These are phyloP conservation scores for Aureobasidium namibiae DNA, from an alignment of 2,329 filamentous ascomycete genomes.

Conservation along the genomic window DNA sequence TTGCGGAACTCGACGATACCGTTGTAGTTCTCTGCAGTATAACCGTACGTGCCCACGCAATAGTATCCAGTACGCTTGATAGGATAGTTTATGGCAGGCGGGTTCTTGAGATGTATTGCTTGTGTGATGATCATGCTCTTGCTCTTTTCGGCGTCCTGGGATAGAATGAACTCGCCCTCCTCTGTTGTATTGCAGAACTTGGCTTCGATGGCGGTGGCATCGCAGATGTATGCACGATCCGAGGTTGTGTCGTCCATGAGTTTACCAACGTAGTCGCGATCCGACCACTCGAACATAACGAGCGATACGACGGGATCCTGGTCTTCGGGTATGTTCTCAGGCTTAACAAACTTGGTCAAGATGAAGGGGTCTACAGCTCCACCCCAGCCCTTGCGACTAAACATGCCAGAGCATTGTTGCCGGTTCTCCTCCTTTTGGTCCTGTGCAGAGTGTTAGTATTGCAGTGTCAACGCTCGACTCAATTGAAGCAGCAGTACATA, in stretches of 20 bases:
- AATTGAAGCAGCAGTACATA: constrained; percentile 17
- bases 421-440: constrained; percentile 67
- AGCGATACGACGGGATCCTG: constrained; percentile 72
- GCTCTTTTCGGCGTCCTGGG: constrained; percentile 63
- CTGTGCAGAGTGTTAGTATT: constrained; percentile 26
- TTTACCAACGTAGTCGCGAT: constrained; percentile 70
- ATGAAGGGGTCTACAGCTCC: constrained; percentile 85
- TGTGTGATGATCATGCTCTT: constrained; percentile 66
- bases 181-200: constrained; percentile 69
- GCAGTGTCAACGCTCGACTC: neutral
- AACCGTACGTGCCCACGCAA: constrained; percentile 74
- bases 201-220: constrained; percentile 57
- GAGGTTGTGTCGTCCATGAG: constrained; percentile 35
- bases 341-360: constrained; percentile 65
- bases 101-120: constrained; percentile 72
- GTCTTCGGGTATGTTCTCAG: constrained; percentile 46
- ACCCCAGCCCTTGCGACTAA: constrained; percentile 81
- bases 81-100: constrained; percentile 67
- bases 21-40: constrained; percentile 59
- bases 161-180: constrained; percentile 75
- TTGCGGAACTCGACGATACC: constrained; percentile 89
- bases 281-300: constrained; percentile 90
- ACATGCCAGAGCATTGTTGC: constrained; percentile 90
- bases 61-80: constrained; percentile 93
- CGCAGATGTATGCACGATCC: constrained; percentile 66